A percentile compares a stretch with the other conserved stretches of the same genome.
Evolutionary conservation across 441 rosid species (phyloP).

Genomic region (Kokia cookei): DNA sequence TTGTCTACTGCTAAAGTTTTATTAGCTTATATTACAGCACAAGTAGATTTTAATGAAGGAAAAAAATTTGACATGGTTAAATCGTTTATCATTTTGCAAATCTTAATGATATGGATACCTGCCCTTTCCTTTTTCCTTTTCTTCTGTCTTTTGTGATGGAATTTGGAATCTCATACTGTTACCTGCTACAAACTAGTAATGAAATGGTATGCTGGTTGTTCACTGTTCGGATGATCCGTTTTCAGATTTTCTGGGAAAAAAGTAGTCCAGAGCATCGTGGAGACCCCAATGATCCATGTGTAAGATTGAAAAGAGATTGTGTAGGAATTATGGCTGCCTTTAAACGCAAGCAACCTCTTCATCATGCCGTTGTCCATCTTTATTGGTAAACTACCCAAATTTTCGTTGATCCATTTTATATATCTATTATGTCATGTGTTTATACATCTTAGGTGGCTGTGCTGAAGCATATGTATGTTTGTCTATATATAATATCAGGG

Average conservation of each 20-base stretch:
- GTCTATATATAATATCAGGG: constrained; percentile 40
- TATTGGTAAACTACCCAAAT: constrained; percentile 50
- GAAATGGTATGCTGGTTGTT: constrained; percentile 3
- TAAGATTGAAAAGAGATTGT: constrained; percentile 81
- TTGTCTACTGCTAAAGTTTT: neutral
- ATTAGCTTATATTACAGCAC: neutral
- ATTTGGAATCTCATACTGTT: neutral
- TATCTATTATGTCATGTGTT: neutral
- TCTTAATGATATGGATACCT: neutral
- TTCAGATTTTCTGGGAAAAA: constrained; percentile 26
- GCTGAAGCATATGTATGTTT: neutral
- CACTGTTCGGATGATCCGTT: constrained; percentile 13
- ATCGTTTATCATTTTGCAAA: neutral
- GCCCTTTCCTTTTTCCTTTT: neutral
- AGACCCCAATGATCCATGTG: constrained; percentile 72
- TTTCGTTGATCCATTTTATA: neutral
- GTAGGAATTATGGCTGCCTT: constrained; percentile 94
- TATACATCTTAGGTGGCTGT: neutral
- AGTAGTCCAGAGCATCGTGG: constrained; percentile 45
- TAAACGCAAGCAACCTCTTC: constrained; percentile 48
- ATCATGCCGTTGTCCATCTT: constrained; percentile 54
- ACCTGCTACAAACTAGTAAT: neutral
- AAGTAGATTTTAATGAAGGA: neutral
- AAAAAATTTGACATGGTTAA: neutral
- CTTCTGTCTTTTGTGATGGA: neutral